Evolutionary conservation across 352 stramenopile species (phyloP).

Genomic region (Phytophthora rubi): DNA sequence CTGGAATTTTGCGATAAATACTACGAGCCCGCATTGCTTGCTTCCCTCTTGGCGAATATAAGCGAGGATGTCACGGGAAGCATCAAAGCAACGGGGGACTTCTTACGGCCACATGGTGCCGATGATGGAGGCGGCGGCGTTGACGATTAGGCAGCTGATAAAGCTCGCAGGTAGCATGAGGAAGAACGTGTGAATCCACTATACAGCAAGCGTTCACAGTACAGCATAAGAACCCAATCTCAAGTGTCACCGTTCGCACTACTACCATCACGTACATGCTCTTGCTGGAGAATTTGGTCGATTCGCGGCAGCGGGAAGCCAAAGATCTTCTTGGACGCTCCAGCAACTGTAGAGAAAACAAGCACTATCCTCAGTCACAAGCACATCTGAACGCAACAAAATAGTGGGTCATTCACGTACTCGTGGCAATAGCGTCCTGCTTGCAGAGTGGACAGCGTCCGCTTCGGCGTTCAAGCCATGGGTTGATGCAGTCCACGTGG

Average conservation of each 20-base stretch:
- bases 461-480: slow-evolving; percentile 83
- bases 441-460: slow-evolving; percentile 86
- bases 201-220: slow-evolving; percentile 14
- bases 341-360: slow-evolving; percentile 39
- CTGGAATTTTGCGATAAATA: slow-evolving; percentile 38
- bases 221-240: neutral
- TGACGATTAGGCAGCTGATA: slow-evolving; percentile 83
- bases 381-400: neutral
- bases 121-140: slow-evolving; percentile 74
- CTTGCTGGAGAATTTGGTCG: slow-evolving; percentile 77
- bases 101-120: slow-evolving; percentile 78
- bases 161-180: slow-evolving; percentile 83
- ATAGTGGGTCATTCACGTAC: slow-evolving; percentile 33
- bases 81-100: slow-evolving; percentile 13
- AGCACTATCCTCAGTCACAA: slow-evolving; percentile 2
- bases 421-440: slow-evolving; percentile 71
- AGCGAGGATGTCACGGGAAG: slow-evolving; percentile 7
- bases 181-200: slow-evolving; percentile 84
- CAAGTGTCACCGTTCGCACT: neutral
- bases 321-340: slow-evolving; percentile 65
- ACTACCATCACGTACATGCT: slow-evolving; percentile 55
- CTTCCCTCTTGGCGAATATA: slow-evolving; percentile 20
- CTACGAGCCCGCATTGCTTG: slow-evolving; percentile 15
- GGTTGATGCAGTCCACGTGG: slow-evolving; percentile 86
- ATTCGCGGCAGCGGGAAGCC: slow-evolving; percentile 62